These are phyloP conservation scores for Fusarium newnesense DNA, from an alignment of 2,329 filamentous ascomycete species.

Conservation along the genomic window DNA sequence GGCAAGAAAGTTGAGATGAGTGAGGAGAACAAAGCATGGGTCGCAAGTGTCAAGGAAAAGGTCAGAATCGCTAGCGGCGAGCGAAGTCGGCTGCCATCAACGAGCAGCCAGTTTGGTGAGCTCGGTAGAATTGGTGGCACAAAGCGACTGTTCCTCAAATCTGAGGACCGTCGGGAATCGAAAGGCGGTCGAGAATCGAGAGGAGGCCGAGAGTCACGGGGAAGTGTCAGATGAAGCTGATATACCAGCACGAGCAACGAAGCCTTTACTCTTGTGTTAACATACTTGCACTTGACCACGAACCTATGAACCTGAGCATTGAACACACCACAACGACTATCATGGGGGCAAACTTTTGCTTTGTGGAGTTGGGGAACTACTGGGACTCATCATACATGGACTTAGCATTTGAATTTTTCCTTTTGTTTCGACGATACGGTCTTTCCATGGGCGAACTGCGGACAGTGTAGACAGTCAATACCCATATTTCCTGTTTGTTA, in stretches of 20 bases:
- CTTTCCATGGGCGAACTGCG: conserved; percentile 40
- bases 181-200: conserved; percentile 26
- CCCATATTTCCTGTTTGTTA: conserved; percentile 44
- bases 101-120: conserved; percentile 67
- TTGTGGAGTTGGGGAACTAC: conserved; percentile 41
- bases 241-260: conserved; percentile 9
- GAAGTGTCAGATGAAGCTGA: conserved; percentile 31
- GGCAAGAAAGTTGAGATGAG: conserved; percentile 73
- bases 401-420: conserved; percentile 36
- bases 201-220: conserved; percentile 32
- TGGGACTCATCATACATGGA: conserved; percentile 36
- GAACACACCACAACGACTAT: conserved; percentile 34
- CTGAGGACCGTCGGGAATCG: conserved; percentile 41
- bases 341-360: conserved; percentile 36
- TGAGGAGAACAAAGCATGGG: conserved; percentile 80
- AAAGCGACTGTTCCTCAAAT: conserved; percentile 72
- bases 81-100: conserved; percentile 48
- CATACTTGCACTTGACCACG: conserved; percentile 13
- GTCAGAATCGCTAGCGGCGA: conserved; percentile 77
- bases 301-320: conserved; percentile 28
- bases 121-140: conserved; percentile 78
- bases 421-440: conserved; percentile 33
- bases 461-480: conserved; percentile 46
- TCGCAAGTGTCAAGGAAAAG: conserved; percentile 84
- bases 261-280: conserved; percentile 16